These are phyloP conservation scores for Pythium periplocum DNA, from an alignment of 352 stramenopile genomes.

Conservation along the genomic window DNA sequence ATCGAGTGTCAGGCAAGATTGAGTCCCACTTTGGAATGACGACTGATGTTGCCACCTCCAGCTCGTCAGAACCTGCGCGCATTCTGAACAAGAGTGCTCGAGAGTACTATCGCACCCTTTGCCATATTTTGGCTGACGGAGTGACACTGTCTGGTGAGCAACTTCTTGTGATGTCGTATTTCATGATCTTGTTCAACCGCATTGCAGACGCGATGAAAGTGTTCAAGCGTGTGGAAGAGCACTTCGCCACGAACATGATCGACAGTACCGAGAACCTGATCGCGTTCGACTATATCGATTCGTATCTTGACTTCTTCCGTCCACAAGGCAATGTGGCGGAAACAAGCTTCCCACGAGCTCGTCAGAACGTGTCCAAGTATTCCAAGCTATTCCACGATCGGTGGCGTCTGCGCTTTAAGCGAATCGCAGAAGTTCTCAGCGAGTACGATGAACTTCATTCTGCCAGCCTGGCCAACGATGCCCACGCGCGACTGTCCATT, in stretches of 20 bases:
- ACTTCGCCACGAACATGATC: neutral
- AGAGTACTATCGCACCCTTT: slow-evolving; percentile 35
- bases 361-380: slow-evolving; percentile 32
- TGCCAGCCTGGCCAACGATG: too few species aligned
- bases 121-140: slow-evolving; percentile 16
- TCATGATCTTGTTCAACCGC: slow-evolving; percentile 42
- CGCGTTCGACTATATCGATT: slow-evolving; percentile 51
- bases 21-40: neutral
- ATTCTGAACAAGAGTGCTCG: slow-evolving; percentile 35
- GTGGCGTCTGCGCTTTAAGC: slow-evolving; percentile 41
- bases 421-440: slow-evolving; percentile 32
- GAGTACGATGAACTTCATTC: slow-evolving; percentile 34
- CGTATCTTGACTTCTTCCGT: slow-evolving; percentile 59
- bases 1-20: slow-evolving; percentile 23
- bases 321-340: slow-evolving; percentile 2
- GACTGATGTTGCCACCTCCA: neutral
- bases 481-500: too few species aligned
- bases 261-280: slow-evolving; percentile 22
- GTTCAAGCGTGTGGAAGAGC: slow-evolving; percentile 22
- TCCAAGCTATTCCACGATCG: slow-evolving; percentile 28
- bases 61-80: slow-evolving; percentile 1
- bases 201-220: slow-evolving; percentile 26
- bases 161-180: slow-evolving; percentile 42
- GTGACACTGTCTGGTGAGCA: slow-evolving; percentile 27
- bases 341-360: slow-evolving; percentile 26